These are phyloP conservation scores for Rhodotorula mucilaginosa DNA, from an alignment of 1,284 basidiomycete genomes.

Conservation along the genomic window DNA sequence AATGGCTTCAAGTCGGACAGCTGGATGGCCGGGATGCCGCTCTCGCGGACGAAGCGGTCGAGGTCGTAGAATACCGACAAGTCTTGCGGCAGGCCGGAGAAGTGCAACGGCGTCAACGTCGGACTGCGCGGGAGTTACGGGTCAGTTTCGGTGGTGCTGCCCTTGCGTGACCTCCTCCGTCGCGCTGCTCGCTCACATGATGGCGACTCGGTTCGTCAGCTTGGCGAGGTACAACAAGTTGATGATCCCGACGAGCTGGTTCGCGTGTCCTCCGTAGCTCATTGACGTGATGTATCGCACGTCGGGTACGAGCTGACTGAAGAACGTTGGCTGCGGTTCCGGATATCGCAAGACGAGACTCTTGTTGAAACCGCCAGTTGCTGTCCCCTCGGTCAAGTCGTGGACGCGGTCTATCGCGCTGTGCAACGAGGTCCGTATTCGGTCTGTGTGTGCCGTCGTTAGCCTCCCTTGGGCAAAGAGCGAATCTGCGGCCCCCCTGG, in stretches of 20 bases:
- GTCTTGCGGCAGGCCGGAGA: conserved; percentile 15
- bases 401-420: neutral
- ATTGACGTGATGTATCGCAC: conserved; percentile 26
- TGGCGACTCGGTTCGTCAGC: conserved; percentile 26
- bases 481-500: too few species aligned
- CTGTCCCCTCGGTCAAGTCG: neutral
- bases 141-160: too few species aligned
- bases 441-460: neutral
- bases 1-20: conserved; percentile 17
- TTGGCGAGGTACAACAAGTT: conserved; percentile 29
- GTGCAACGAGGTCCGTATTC: neutral
- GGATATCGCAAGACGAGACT: conserved; percentile 6
- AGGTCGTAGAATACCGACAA: conserved; percentile 30
- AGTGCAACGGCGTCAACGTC: conserved; percentile 22
- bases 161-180: too few species aligned
- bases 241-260: conserved; percentile 31
- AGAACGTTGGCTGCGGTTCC: conserved; percentile 5
- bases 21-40: conserved; percentile 18
- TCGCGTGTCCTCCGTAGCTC: conserved; percentile 34
- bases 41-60: conserved; percentile 21
- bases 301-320: conserved; percentile 8
- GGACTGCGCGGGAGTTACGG: conserved; percentile 7
- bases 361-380: neutral
- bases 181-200: conserved; percentile 22
- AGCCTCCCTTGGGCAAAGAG: neutral